A percentile compares a stretch with the other conserved stretches of the same genome.
phyloP scores from a whole-genome alignment of 208 protist species.

The Crithidia acanthocephali region DNA sequence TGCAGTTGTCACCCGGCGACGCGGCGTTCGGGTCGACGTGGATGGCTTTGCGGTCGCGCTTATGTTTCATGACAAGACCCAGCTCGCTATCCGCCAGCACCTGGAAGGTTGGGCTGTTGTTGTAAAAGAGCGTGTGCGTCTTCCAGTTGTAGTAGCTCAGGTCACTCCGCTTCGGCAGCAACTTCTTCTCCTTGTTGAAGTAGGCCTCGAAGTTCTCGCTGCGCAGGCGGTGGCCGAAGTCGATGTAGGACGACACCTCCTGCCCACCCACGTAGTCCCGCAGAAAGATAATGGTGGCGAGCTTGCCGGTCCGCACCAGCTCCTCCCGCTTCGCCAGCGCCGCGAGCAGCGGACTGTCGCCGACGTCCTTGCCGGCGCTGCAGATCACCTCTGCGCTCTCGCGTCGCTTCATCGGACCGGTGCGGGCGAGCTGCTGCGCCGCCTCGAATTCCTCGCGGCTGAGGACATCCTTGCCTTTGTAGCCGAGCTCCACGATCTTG shows the following conservation, averaged over 20 bases:
- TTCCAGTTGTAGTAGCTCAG: slow-evolving; percentile 99
- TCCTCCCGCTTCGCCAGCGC: slow-evolving; percentile 96
- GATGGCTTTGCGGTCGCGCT: slow-evolving; percentile 98
- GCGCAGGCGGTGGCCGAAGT: slow-evolving; percentile 96
- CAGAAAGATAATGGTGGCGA: slow-evolving; percentile 97
- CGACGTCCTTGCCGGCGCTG: slow-evolving; percentile 83
- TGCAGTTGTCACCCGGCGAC: slow-evolving; percentile 94
- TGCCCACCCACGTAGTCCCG: slow-evolving; percentile 96
- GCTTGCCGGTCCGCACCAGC: slow-evolving; percentile 95
- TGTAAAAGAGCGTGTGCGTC: slow-evolving; percentile 95
- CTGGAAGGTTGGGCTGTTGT: slow-evolving; percentile 96
- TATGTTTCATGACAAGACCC: slow-evolving; percentile 98
- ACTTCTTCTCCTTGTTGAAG: slow-evolving; percentile 86
- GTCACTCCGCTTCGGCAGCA: slow-evolving; percentile 96
- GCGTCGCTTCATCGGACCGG: slow-evolving; percentile 83
- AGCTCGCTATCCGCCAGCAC: slow-evolving; percentile 96
- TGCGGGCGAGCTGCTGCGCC: slow-evolving; percentile 70
- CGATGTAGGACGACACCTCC: slow-evolving; percentile 98
- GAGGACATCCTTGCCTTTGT: slow-evolving; percentile 93
- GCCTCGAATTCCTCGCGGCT: slow-evolving; percentile 91
- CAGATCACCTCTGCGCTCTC: slow-evolving; percentile 87
- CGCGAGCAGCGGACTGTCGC: slow-evolving; percentile 87
- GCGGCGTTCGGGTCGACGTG: slow-evolving; percentile 95
- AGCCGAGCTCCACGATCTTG: slow-evolving; percentile 97
- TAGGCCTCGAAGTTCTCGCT: slow-evolving; percentile 96